Conservation (phyloP, 257 asterid genomes). For the Solanum corneliomulleri region DNA sequence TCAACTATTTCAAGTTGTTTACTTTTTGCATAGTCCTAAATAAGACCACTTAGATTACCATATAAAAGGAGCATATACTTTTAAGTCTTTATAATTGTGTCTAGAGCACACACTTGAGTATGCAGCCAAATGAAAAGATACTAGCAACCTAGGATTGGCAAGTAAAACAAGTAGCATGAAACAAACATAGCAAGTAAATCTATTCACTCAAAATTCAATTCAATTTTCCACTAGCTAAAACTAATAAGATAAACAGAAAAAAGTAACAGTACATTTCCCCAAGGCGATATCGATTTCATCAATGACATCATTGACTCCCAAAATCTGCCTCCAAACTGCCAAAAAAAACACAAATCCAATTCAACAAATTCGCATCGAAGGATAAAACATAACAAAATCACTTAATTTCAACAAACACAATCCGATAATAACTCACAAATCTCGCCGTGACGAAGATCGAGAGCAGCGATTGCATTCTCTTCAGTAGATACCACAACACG, state of each 20-base stretch:
- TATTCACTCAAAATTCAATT: not conserved
- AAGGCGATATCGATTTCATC: constrained; percentile 74
- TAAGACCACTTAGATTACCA: not conserved
- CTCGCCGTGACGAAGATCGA: constrained; percentile 97
- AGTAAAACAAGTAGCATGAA: not conserved
- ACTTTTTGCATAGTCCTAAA: not conserved
- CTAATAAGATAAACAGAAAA: not conserved
- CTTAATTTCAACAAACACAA: not conserved
- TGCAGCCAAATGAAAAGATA: not conserved
- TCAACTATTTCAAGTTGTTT: not conserved
- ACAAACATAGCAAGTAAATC: not conserved
- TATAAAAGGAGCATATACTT: not conserved
- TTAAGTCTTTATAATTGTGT: not conserved
- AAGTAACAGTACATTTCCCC: constrained; percentile 63
- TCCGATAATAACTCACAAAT: constrained; percentile 44
- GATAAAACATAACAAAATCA: not conserved
- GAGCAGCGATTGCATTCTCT: constrained; percentile 87
- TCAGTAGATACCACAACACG: constrained; percentile 90
- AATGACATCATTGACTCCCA: constrained; percentile 67
- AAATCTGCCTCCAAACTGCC: constrained; percentile 98
- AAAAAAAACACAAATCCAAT: not conserved
- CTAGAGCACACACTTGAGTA: not conserved
- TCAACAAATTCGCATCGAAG: not conserved
- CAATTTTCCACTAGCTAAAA: not conserved
- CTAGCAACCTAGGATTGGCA: not conserved